A percentile compares a stretch with the other conserved stretches of the same genome.
Conservation (phyloP, 2,329 filamentous ascomycete genomes). For the Trichoderma oligosporum region DNA sequence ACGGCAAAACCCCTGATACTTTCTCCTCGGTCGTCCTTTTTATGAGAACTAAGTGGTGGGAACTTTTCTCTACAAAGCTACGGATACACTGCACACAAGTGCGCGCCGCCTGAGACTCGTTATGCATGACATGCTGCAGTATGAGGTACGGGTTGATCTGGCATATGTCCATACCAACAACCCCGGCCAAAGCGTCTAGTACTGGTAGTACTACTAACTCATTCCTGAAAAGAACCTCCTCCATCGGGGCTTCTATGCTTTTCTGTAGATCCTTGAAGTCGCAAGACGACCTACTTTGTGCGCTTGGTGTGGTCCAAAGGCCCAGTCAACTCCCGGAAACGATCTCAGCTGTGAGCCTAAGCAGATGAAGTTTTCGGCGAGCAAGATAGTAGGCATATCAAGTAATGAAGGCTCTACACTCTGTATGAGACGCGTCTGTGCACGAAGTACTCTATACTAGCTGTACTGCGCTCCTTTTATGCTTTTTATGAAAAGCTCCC, state of each 20-base stretch:
- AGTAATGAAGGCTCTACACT: not conserved
- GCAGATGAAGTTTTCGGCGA: not conserved
- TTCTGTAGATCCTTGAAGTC: not conserved
- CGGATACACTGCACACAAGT: conserved; percentile 11
- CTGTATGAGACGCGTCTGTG: not conserved
- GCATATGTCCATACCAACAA: conserved; percentile 10
- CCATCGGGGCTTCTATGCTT: too few relatives aligned
- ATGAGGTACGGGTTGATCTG: conserved; percentile 19
- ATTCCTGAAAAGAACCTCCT: too few relatives aligned
- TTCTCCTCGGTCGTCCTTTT: not conserved
- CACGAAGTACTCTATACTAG: not conserved
- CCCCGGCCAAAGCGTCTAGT: conserved; percentile 8
- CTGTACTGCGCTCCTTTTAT: not conserved
- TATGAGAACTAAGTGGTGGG: not conserved
- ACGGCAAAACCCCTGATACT: not conserved
- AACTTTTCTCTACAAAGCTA: conserved; percentile 1
- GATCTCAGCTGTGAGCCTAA: not conserved
- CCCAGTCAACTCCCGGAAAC: not conserved
- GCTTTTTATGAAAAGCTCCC: not conserved
- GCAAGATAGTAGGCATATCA: not conserved
- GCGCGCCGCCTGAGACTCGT: conserved; percentile 9
- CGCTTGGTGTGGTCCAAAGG: not conserved
- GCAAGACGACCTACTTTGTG: not conserved
- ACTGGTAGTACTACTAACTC: too few relatives aligned
- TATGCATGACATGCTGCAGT: conserved; percentile 20